These are phyloP conservation scores for Claviceps spartinae DNA, from an alignment of 2,329 filamentous ascomycete genomes.

Conservation along the genomic window DNA sequence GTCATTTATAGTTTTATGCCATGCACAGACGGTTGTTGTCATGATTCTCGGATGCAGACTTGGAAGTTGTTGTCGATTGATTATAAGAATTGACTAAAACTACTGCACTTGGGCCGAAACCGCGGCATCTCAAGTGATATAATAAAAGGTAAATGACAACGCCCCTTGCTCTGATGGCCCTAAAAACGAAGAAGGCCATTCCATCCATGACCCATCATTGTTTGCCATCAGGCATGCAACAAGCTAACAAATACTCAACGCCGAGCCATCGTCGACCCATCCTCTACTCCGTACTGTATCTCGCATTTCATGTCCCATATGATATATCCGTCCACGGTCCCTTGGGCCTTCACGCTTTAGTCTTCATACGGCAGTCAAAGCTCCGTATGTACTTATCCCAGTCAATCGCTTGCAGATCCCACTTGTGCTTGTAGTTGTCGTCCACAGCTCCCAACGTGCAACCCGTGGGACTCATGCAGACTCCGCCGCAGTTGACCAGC, in stretches of 20 bases:
- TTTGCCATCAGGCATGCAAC: too few relatives aligned
- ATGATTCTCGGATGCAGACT: too few relatives aligned
- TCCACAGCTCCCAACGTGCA: slow-evolving; percentile 37
- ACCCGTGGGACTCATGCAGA: slow-evolving; percentile 36
- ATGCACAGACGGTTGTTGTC: too few relatives aligned
- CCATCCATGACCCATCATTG: neutral
- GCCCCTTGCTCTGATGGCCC: too few relatives aligned
- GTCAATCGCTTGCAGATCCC: slow-evolving; percentile 28
- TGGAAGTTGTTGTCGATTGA: too few relatives aligned
- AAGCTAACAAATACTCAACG: neutral
- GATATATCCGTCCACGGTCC: neutral
- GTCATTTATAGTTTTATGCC: too few relatives aligned
- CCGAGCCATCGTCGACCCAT: slow-evolving; percentile 1
- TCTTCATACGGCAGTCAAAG: slow-evolving; percentile 18
- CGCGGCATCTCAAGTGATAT: too few relatives aligned
- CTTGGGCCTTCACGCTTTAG: neutral
- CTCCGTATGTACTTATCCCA: slow-evolving; percentile 29
- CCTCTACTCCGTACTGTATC: neutral
- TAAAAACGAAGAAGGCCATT: neutral
- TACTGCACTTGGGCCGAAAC: too few relatives aligned
- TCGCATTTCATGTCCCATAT: too few relatives aligned
- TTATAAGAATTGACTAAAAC: too few relatives aligned
- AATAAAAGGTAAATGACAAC: too few relatives aligned
- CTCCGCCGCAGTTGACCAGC: slow-evolving; percentile 24
- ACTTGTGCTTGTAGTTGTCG: slow-evolving; percentile 32